A percentile compares a stretch with the other conserved stretches of the same genome.
Conservation (phyloP, 305 asterid species). For the Striga hermonthica region DNA sequence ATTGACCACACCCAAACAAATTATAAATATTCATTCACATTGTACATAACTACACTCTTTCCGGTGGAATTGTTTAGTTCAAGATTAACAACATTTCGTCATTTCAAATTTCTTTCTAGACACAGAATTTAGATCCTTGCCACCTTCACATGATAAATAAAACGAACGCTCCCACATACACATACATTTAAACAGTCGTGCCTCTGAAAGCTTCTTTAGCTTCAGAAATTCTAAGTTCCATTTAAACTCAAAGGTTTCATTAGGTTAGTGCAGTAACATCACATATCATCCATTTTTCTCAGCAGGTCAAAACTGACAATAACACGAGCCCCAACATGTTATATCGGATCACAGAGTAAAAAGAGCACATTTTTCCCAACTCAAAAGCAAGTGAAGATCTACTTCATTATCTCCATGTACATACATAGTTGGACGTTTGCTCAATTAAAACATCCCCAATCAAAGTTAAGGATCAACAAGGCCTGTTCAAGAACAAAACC, state of each 20-base stretch:
- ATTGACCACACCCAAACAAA: too few species aligned
- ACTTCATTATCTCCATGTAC: neutral
- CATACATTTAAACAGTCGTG: neutral
- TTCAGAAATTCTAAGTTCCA: conserved; percentile 2
- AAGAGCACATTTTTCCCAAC: neutral
- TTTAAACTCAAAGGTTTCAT: neutral
- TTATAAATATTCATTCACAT: too few species aligned
- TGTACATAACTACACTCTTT: too few species aligned
- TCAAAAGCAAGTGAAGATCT: neutral
- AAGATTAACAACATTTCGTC: too few species aligned
- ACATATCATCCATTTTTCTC: neutral
- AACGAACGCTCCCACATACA: neutral
- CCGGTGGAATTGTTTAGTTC: too few species aligned
- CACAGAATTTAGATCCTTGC: too few species aligned
- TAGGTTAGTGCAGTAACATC: neutral
- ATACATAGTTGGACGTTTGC: too few species aligned
- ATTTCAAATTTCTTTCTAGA: too few species aligned
- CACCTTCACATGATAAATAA: too few species aligned
- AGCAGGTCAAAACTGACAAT: neutral
- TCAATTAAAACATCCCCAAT: neutral
- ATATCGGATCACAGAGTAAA: neutral
- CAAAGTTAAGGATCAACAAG: neutral
- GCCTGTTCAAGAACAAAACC: neutral
- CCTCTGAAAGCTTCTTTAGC: neutral
- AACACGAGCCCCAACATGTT: neutral